These are phyloP conservation scores for Saitozyma sp. DNA, from an alignment of 768 basidiomycete genomes.

Conservation along the genomic window DNA sequence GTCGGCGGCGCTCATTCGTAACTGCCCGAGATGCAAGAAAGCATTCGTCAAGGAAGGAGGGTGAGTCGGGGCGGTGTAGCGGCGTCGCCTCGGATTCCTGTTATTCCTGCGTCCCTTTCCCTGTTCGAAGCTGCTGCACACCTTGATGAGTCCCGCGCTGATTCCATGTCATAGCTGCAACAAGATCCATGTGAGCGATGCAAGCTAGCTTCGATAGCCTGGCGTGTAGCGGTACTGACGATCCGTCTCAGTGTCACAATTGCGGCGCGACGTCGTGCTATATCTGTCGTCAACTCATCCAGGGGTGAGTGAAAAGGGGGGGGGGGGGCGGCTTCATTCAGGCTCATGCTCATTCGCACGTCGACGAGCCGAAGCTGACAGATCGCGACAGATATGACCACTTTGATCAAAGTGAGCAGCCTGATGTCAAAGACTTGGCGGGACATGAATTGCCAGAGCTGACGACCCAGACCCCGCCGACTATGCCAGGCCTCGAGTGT, in stretches of 20 bases:
- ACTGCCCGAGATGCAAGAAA: constrained; percentile 83
- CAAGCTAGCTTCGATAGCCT: no score
- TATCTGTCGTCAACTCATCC: constrained; percentile 71
- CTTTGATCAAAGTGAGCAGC: constrained; percentile 44
- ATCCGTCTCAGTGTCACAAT: constrained; percentile 53
- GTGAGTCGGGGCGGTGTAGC: constrained; percentile 7
- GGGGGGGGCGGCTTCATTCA: no score
- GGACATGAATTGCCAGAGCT: neutral
- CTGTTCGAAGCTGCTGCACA: constrained; percentile 4
- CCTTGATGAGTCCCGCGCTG: neutral
- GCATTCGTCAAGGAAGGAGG: constrained; percentile 54
- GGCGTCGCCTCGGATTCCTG: no score
- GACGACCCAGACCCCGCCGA: constrained; percentile 8
- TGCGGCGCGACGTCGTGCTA: constrained; percentile 80
- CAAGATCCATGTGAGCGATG: constrained; percentile 62
- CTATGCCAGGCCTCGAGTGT: constrained; percentile 3
- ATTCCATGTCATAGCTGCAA: constrained; percentile 61
- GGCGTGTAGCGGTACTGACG: no score
- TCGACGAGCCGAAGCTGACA: no score
- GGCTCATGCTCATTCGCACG: no score
- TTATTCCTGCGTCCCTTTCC: neutral
- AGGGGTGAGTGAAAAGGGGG: no score
- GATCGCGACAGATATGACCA: constrained; percentile 40
- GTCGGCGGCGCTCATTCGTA: constrained; percentile 82
- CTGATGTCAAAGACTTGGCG: no score